A percentile compares a stretch with the other conserved stretches of the same genome.
Conservation (phyloP, 176 grass and related monocot genomes). For the Alloteropsis semialata region DNA sequence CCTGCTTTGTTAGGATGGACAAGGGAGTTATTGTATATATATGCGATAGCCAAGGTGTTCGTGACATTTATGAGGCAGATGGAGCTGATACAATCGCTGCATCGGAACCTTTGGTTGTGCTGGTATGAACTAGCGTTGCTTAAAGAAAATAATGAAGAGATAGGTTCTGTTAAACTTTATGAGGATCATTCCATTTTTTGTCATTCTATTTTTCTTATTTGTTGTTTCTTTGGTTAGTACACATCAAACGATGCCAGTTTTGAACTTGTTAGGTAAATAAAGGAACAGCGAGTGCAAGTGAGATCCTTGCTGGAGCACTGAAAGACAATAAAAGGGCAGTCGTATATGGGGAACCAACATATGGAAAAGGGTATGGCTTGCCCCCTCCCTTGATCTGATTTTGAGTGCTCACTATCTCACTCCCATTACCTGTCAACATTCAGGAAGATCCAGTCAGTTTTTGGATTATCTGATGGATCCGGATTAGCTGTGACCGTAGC, state of each 20-base stretch:
- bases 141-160: not conserved
- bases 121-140: conserved; percentile 54
- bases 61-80: conserved; percentile 99
- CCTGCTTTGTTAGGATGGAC: conserved; percentile 69
- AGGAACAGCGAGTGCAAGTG: conserved; percentile 95
- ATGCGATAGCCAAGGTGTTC: conserved; percentile 80
- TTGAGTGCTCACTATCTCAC: not conserved
- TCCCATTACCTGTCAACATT: not conserved
- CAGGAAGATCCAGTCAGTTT: conserved; percentile 95
- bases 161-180: not conserved
- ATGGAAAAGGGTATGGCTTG: conserved; percentile 76
- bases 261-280: conserved; percentile 76
- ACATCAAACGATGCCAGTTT: not conserved
- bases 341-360: conserved; percentile 89
- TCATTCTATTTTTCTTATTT: not conserved
- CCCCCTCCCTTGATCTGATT: not conserved
- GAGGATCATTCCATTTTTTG: not conserved
- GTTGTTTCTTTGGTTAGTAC: not conserved
- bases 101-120: conserved; percentile 83
- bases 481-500: conserved; percentile 82
- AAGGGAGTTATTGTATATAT: conserved; percentile 99
- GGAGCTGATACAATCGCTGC: conserved; percentile 65
- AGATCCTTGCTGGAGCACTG: conserved; percentile 92
- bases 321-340: conserved; percentile 96
- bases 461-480: conserved; percentile 88